These are phyloP conservation scores for Phaeosphaeriaceae sp. DNA, from an alignment of 2,329 filamentous ascomycete genomes.

Conservation along the genomic window DNA sequence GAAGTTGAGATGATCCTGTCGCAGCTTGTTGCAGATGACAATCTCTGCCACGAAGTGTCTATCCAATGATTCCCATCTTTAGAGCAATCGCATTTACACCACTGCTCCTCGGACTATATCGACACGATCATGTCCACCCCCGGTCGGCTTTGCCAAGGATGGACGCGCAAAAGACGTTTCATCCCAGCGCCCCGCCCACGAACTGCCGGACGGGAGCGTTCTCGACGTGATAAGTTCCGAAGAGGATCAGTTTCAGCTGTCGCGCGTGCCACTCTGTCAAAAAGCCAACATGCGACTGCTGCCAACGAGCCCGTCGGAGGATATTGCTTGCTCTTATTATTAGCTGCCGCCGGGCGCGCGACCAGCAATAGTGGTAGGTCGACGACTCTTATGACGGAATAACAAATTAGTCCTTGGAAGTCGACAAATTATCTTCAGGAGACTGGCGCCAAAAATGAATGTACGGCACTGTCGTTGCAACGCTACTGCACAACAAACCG, in stretches of 20 bases:
- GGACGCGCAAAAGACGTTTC: constrained; percentile 1
- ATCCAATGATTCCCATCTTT: neutral
- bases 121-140: constrained; percentile 8
- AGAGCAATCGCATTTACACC: constrained; percentile 8
- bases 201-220: neutral
- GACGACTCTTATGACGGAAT: neutral
- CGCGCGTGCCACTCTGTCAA: neutral
- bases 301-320: neutral
- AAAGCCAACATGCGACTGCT: neutral
- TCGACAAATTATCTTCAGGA: neutral
- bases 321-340: constrained; percentile 1
- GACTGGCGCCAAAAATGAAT: neutral
- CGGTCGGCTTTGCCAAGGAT: constrained; percentile 11
- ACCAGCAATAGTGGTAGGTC: neutral
- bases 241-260: constrained; percentile 2
- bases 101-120: constrained; percentile 5
- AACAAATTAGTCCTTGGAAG: neutral
- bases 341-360: neutral
- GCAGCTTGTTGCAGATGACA: constrained; percentile 8
- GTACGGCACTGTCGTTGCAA: neutral
- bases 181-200: neutral
- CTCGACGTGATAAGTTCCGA: neutral
- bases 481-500: neutral
- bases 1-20: constrained; percentile 2
- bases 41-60: constrained; percentile 8